Percentiles rank a stretch among this genome's conserved stretches.
phyloP scores from a whole-genome alignment of 306 rosid genomes.

The Senna tora region DNA sequence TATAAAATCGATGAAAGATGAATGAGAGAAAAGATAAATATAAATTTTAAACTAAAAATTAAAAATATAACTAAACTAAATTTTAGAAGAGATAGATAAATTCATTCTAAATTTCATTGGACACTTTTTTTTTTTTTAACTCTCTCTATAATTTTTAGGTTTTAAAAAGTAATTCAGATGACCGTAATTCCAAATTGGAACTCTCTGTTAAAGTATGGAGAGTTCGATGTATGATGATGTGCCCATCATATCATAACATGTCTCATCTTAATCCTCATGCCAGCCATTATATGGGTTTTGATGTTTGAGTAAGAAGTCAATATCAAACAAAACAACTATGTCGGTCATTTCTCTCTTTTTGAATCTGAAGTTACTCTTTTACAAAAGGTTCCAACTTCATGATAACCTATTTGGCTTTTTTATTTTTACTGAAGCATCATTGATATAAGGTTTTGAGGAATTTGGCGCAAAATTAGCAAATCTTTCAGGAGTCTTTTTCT shows the following conservation, averaged over 20 bases:
- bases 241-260: slow-evolving; percentile 42
- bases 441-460: background rate
- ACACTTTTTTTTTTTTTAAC: too few relatives aligned
- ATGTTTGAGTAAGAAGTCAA: slow-evolving; percentile 48
- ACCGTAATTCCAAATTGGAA: too few relatives aligned
- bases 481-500: too few relatives aligned
- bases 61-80: too few relatives aligned
- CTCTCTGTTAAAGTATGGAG: background rate
- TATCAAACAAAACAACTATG: slow-evolving; percentile 44
- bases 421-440: background rate
- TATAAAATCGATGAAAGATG: too few relatives aligned
- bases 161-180: too few relatives aligned
- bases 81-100: too few relatives aligned
- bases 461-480: background rate
- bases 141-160: too few relatives aligned
- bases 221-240: slow-evolving; percentile 29
- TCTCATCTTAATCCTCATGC: slow-evolving; percentile 26
- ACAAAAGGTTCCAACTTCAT: slow-evolving; percentile 24
- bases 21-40: too few relatives aligned
- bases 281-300: slow-evolving; percentile 33
- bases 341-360: slow-evolving; percentile 35
- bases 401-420: slow-evolving; percentile 19
- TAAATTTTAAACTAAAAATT: too few relatives aligned
- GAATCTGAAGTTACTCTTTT: slow-evolving; percentile 28
- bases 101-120: too few relatives aligned